Conservation (phyloP, 2,329 filamentous ascomycete genomes). For the Penicillium aurantiogriseum region DNA sequence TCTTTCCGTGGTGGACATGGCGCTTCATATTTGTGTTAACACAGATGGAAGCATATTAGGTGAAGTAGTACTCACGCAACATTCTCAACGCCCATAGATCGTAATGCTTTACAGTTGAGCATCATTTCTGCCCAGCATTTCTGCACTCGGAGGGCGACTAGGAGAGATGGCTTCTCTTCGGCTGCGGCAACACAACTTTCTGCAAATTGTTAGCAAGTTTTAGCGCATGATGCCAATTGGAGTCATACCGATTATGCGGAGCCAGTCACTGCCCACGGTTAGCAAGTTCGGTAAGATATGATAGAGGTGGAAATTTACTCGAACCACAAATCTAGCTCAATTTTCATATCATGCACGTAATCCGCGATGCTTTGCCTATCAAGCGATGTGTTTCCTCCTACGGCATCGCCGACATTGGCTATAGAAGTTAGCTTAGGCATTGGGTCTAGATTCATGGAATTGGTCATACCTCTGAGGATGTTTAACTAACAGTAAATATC, state of each 20-base stretch:
- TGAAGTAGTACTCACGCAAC: constrained; percentile 37
- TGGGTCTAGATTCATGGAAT: neutral
- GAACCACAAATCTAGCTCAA: constrained; percentile 53
- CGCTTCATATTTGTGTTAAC: constrained; percentile 15
- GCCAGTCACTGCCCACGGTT: constrained; percentile 32
- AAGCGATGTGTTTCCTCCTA: constrained; percentile 27
- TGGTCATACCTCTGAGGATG: constrained; percentile 35
- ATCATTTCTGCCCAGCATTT: constrained; percentile 56
- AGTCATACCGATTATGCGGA: constrained; percentile 35
- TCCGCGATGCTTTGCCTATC: constrained; percentile 40
- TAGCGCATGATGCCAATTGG: too few species aligned
- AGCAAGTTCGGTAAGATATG: neutral
- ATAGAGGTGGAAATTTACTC: constrained; percentile 27
- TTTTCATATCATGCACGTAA: constrained; percentile 46
- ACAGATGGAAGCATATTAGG: neutral
- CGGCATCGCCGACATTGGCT: constrained; percentile 41
- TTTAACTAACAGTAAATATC: constrained; percentile 37
- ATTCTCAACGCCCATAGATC: constrained; percentile 51
- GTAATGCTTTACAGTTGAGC: constrained; percentile 52
- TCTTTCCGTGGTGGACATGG: constrained; percentile 52
- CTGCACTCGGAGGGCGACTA: constrained; percentile 52
- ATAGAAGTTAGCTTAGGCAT: neutral
- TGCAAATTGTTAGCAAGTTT: constrained; percentile 12
- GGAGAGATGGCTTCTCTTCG: constrained; percentile 39
- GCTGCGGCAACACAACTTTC: constrained; percentile 28